Evolutionary conservation across 805 yeast genomes (phyloP).

Genomic region (Candida boidinii): DNA sequence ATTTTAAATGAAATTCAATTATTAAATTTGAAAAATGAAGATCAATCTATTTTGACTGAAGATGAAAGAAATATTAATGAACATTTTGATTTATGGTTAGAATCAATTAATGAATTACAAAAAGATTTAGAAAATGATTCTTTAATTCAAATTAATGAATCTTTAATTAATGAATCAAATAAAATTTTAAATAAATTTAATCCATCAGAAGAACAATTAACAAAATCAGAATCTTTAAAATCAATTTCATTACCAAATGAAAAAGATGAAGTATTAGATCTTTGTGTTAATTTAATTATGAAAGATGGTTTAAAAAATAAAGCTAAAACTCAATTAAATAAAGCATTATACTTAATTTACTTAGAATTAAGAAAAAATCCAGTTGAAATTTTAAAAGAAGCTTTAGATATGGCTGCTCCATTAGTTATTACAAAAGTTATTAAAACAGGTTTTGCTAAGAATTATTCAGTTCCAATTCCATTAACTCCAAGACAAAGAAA

Average conservation of each 20-base stretch:
- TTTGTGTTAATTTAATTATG: slow-evolving; percentile 84
- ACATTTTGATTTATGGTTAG: slow-evolving; percentile 20
- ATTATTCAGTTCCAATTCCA: slow-evolving; percentile 74
- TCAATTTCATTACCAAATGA: slow-evolving; percentile 49
- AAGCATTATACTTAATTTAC: slow-evolving; percentile 74
- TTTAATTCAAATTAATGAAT: slow-evolving; percentile 12
- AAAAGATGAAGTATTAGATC: slow-evolving; percentile 63
- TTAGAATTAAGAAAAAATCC: slow-evolving; percentile 74
- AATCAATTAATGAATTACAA: slow-evolving; percentile 20
- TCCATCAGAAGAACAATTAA: slow-evolving; percentile 59
- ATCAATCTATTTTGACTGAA: slow-evolving; percentile 11
- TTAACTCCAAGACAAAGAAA: slow-evolving; percentile 73
- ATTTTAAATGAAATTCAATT: slow-evolving; percentile 5
- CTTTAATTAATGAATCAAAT: slow-evolving; percentile 9
- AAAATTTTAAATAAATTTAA: slow-evolving; percentile 28
- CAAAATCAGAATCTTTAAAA: slow-evolving; percentile 42
- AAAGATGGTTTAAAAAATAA: slow-evolving; percentile 79
- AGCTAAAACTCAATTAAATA: slow-evolving; percentile 65
- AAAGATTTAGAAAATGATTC: slow-evolving; percentile 17
- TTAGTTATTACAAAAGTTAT: slow-evolving; percentile 67
- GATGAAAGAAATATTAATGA: slow-evolving; percentile 18
- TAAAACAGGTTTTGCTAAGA: slow-evolving; percentile 82
- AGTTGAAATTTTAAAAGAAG: slow-evolving; percentile 59
- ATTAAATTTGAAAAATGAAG: slow-evolving; percentile 13
- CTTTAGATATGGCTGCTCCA: slow-evolving; percentile 80